A percentile compares a stretch with the other conserved stretches of the same genome.
phyloP scores from a whole-genome alignment of 495 filamentous ascomycete genomes.

The Penicillium cosmopolitanum region DNA sequence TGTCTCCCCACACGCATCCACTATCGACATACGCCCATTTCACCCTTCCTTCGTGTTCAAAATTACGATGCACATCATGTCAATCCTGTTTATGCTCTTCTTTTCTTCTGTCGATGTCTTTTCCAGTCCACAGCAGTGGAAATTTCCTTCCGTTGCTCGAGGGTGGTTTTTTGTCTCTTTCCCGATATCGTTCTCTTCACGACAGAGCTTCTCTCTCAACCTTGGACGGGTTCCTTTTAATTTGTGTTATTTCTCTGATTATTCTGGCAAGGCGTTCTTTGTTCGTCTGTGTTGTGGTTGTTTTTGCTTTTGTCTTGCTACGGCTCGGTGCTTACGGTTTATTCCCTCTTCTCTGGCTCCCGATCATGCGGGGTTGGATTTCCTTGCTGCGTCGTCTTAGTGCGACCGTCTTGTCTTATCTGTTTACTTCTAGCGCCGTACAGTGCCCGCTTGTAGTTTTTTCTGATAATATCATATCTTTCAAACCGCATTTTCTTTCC shows the following conservation, averaged over 20 bases:
- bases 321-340: conserved; percentile 29
- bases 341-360: conserved; percentile 22
- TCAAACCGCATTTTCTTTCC: conserved; percentile 1
- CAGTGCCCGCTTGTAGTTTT: conserved; percentile 21
- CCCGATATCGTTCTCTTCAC: conserved; percentile 4
- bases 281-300: conserved; percentile 24
- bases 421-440: conserved; percentile 29
- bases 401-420: conserved; percentile 8
- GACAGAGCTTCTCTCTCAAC: conserved; percentile 17
- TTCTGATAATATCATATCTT: conserved; percentile 29
- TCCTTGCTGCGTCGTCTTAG: conserved; percentile 10
- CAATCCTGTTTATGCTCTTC: conserved; percentile 29
- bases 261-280: conserved; percentile 33
- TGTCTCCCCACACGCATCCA: conserved; percentile 17
- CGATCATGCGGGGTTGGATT: conserved; percentile 17
- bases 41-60: conserved; percentile 29
- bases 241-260: conserved; percentile 15
- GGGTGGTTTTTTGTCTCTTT: conserved; percentile 15
- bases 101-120: conserved; percentile 31
- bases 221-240: conserved; percentile 19
- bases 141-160: conserved; percentile 7
- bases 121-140: conserved; percentile 20
- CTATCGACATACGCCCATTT: conserved; percentile 11
- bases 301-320: neutral
- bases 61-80: conserved; percentile 33